A percentile compares a stretch with the other conserved stretches of the same genome.
Conservation (phyloP, 306 rosid genomes). For the Phaseolus lunatus region DNA sequence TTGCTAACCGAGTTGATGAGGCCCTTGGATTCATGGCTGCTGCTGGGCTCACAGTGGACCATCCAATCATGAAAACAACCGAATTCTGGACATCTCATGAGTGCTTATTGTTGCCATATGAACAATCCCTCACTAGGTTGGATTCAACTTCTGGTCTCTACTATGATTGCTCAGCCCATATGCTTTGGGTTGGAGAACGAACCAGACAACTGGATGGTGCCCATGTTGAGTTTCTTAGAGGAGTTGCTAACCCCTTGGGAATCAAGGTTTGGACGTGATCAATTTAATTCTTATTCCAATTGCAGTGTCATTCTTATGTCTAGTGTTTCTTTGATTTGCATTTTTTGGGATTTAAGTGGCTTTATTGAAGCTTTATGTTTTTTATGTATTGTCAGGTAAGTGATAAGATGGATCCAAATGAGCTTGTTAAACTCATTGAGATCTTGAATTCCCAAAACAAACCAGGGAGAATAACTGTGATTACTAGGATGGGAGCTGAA, state of each 20-base stretch:
- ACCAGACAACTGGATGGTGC: constrained; percentile 98
- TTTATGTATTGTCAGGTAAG: constrained; percentile 67
- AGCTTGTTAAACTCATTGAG: constrained; percentile 87
- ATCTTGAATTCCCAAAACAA: constrained; percentile 95
- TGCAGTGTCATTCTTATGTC: background rate
- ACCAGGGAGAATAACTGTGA: constrained; percentile 91
- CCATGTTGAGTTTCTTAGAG: constrained; percentile 93
- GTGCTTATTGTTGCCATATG: constrained; percentile 93
- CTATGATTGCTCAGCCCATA: constrained; percentile 98
- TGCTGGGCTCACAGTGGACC: constrained; percentile 95
- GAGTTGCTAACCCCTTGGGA: constrained; percentile 96
- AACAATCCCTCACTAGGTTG: constrained; percentile 93
- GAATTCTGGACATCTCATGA: constrained; percentile 99
- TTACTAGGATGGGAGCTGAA: constrained; percentile 99
- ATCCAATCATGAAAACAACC: constrained; percentile 94
- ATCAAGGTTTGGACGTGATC: constrained; percentile 71
- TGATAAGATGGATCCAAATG: constrained; percentile 95
- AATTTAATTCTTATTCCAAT: constrained; percentile 26
- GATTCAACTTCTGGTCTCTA: constrained; percentile 94
- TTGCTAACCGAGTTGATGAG: constrained; percentile 95
- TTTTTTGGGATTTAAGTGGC: background rate
- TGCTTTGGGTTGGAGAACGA: constrained; percentile 96
- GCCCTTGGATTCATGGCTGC: constrained; percentile 99
- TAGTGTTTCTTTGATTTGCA: constrained; percentile 13
- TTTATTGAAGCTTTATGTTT: constrained; percentile 10